Base-by-base conservation (phyloP, 768 basidiomycete species). In the Suillus fuscotomentosus region DNA sequence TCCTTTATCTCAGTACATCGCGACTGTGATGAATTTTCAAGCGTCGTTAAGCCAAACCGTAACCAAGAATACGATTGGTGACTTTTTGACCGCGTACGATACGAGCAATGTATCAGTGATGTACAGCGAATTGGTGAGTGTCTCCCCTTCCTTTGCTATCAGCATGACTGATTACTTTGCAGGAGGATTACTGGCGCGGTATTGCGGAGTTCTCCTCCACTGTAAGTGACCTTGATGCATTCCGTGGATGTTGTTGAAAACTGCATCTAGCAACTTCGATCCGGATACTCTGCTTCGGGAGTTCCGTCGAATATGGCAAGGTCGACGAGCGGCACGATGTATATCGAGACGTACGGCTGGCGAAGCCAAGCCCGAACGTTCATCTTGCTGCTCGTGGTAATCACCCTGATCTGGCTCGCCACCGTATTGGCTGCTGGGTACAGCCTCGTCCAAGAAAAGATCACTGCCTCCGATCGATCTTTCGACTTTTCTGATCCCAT, bases 161-260 rank as follows among this genome's bases (percentile, higher is more conserved):
- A 31, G 17, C 27, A 20, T 39, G 15, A 27, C 60, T 47, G 43
- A 61, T 31, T 34, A 6, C 11, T 54, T 54, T 54, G 5, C 53
- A 63, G 63, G 63, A 61, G 31, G 60, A 64, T 15, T 64, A 64
- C 50, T 64, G 63, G 63, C 63, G 60, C 14, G 63, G 63, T 61
- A 34, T 64, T 22, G 5, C 48, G 9, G 63, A 64, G 48, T 64
- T 64, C 24, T 17, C 63, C 51, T 61, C 60, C 14, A 64, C 48
- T 20, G 63, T 64, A 20, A 61, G 59, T 14, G 20, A 42, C 15
- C 22, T 45, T n/a, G 6, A 20, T 50, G n/a, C 31, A 5, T 20
- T 38, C 36, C 1, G 9, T 31, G 20, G 11, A 61, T 42, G 20
- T 42, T 3, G 43, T 22, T 43, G 51, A 59, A 24, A 20, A 9